These are phyloP conservation scores for Arxiozyma heterogenica DNA, from an alignment of 1,139 yeast genomes.

Conservation along the genomic window DNA sequence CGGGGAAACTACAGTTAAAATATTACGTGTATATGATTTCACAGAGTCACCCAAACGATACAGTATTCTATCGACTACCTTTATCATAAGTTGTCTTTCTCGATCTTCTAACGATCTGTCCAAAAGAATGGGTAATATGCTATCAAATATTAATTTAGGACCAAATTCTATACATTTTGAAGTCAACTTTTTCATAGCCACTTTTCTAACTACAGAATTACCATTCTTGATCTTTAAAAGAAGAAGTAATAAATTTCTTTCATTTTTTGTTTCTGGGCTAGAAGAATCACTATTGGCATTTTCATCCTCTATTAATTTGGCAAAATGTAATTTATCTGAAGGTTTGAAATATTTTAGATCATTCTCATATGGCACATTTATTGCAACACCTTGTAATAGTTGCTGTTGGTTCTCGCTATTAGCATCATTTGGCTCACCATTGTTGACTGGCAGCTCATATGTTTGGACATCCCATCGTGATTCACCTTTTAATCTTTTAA, in stretches of 20 bases:
- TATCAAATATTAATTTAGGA: conserved; percentile 57
- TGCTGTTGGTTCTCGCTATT: conserved; percentile 10
- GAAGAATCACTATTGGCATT: conserved; percentile 11
- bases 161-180: conserved; percentile 62
- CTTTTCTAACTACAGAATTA: conserved; percentile 53
- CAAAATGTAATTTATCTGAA: conserved; percentile 66
- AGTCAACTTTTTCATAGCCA: conserved; percentile 59
- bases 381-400: conserved; percentile 21
- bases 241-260: conserved; percentile 53
- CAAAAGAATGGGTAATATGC: conserved; percentile 61
- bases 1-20: conserved; percentile 70
- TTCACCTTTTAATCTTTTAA: conserved; percentile 15
- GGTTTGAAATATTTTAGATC: conserved; percentile 61
- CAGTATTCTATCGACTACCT: conserved; percentile 61
- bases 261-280: conserved; percentile 45
- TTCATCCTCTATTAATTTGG: conserved; percentile 42
- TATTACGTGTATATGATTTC: conserved; percentile 65
- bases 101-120: conserved; percentile 71
- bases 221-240: conserved; percentile 74
- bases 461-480: conserved; percentile 32
- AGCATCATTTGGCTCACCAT: conserved; percentile 13
- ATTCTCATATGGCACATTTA: conserved; percentile 55
- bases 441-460: conserved; percentile 32
- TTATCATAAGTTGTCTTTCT: conserved; percentile 75
- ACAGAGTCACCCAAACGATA: conserved; percentile 55